phyloP scores from a whole-genome alignment of 129 eudicot genomes.

The Pittosporum tobira region DNA sequence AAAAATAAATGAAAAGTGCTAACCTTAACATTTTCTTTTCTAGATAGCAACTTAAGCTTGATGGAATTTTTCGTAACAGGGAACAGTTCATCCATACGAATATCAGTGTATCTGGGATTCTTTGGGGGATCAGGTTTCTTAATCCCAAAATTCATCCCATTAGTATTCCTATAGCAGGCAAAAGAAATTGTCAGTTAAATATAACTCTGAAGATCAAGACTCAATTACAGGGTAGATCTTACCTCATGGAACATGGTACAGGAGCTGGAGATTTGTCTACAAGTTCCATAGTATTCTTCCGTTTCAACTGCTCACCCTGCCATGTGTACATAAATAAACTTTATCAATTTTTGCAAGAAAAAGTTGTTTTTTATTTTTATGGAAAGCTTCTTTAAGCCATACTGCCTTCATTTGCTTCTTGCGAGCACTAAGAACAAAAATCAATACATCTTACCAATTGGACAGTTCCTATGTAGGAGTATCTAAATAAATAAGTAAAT shows the following conservation, averaged over 20 bases:
- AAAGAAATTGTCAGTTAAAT: conserved; percentile 5
- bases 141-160: conserved; percentile 27
- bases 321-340: conserved; percentile 8
- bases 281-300: conserved; percentile 36
- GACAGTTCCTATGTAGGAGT: no score
- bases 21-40: conserved; percentile 64
- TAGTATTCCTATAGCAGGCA: conserved; percentile 28
- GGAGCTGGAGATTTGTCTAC: conserved; percentile 45
- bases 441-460: no score
- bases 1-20: conserved; percentile 1
- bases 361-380: not conserved
- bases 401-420: not conserved
- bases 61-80: conserved; percentile 60
- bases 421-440: no score
- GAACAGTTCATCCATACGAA: conserved; percentile 66
- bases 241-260: conserved; percentile 25
- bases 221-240: not conserved
- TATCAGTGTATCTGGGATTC: conserved; percentile 64
- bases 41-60: conserved; percentile 44
- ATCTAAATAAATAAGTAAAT: not conserved
- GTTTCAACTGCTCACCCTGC: conserved; percentile 87
- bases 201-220: not conserved
- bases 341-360: not conserved
- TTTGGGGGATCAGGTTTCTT: conserved; percentile 39
- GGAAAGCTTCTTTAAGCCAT: not conserved